Percentiles rank a stretch among this genome's conserved stretches.
These are phyloP conservation scores for Casuarina cunninghamiana DNA, from an alignment of 306 rosid species.

Conservation along the genomic window DNA sequence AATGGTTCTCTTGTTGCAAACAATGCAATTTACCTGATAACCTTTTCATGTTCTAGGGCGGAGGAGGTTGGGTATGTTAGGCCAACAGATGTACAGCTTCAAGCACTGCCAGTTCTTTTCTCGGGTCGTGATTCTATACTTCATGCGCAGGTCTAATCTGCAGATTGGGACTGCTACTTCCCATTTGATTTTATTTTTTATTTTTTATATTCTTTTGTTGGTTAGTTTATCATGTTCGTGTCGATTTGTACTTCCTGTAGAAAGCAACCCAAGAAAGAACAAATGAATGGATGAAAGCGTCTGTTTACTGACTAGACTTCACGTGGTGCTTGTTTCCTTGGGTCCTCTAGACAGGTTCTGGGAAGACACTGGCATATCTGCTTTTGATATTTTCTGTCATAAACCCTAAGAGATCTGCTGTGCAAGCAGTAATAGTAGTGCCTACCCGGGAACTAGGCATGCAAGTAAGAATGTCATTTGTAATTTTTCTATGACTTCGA, in stretches of 20 bases:
- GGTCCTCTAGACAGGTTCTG: slow-evolving; percentile 91
- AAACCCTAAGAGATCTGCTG: slow-evolving; percentile 52
- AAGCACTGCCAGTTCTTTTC: slow-evolving; percentile 70
- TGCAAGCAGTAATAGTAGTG: slow-evolving; percentile 85
- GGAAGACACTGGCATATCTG: slow-evolving; percentile 91
- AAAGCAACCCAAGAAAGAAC: neutral
- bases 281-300: neutral
- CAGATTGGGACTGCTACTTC: neutral
- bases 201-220: neutral
- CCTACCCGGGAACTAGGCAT: slow-evolving; percentile 97
- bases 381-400: slow-evolving; percentile 66
- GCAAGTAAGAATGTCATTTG: slow-evolving; percentile 59
- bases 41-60: slow-evolving; percentile 43
- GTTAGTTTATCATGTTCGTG: neutral
- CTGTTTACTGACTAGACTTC: neutral
- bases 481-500: neutral
- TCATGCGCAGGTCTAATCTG: slow-evolving; percentile 82
- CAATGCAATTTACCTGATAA: neutral
- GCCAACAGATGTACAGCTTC: slow-evolving; percentile 71
- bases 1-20: neutral
- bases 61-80: slow-evolving; percentile 76
- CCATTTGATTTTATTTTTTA: neutral
- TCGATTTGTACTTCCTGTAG: neutral
- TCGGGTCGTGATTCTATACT: slow-evolving; percentile 77
- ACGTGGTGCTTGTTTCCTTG: slow-evolving; percentile 27